Conservation (phyloP, 495 filamentous ascomycete species). For the Aspergillus haitiensis region DNA sequence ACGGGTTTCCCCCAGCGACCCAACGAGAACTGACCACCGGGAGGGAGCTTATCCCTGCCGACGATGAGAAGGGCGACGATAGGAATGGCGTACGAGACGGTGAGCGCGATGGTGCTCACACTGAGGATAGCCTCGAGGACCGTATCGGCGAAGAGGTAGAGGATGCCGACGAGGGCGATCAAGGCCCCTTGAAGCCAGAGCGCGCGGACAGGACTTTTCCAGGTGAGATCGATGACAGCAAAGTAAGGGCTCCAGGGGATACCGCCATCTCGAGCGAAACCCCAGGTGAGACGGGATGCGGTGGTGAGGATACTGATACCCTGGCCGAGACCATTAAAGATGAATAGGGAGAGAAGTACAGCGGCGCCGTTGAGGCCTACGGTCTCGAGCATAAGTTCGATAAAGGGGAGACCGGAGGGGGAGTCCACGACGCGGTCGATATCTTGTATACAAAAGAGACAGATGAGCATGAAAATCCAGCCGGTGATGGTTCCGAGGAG, state of each 20-base stretch:
- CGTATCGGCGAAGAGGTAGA: conserved; percentile 50
- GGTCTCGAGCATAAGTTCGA: conserved; percentile 46
- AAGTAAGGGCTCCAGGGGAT: conserved; percentile 48
- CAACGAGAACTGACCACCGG: conserved; percentile 38
- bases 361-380: conserved; percentile 41
- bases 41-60: conserved; percentile 44
- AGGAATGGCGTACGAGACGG: conserved; percentile 46
- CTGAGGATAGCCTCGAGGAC: conserved; percentile 47
- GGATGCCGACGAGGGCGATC: conserved; percentile 44
- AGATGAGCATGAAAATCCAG: conserved; percentile 71
- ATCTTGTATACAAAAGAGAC: conserved; percentile 71
- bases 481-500: conserved; percentile 55
- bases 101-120: conserved; percentile 48
- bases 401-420: conserved; percentile 43
- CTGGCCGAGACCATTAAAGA: conserved; percentile 50
- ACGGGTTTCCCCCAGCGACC: conserved; percentile 32
- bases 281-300: conserved; percentile 53
- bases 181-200: conserved; percentile 46
- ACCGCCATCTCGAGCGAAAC: conserved; percentile 60
- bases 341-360: conserved; percentile 45
- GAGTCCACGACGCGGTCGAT: conserved; percentile 57
- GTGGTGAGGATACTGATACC: conserved; percentile 50
- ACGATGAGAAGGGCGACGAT: conserved; percentile 39
- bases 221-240: conserved; percentile 41
- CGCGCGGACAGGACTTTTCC: conserved; percentile 46